Conservation (phyloP, 768 basidiomycete genomes). For the Hygrocybe punicea region DNA sequence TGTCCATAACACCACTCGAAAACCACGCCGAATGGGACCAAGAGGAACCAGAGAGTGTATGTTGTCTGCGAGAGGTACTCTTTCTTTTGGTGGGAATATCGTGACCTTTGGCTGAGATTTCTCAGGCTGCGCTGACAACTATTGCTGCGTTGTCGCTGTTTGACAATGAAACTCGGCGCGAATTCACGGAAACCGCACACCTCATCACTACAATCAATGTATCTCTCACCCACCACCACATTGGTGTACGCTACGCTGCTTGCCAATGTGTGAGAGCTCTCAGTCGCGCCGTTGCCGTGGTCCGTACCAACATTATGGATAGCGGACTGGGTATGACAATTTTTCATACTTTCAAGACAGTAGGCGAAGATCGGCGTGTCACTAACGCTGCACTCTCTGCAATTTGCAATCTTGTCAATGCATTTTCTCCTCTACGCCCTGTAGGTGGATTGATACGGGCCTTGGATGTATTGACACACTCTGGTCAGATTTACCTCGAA, state of each 20-base stretch:
- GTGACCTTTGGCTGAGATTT: background rate
- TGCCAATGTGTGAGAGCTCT: slow-evolving; percentile 84
- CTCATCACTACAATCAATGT: slow-evolving; percentile 48
- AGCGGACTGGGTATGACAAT: slow-evolving; percentile 72
- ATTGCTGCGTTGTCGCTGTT: slow-evolving; percentile 71
- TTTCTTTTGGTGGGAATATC: background rate
- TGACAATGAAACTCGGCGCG: slow-evolving; percentile 67
- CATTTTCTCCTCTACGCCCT: slow-evolving; percentile 75
- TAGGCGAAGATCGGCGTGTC: slow-evolving; percentile 67
- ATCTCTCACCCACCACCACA: slow-evolving; percentile 56
- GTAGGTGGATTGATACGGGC: slow-evolving; percentile 41
- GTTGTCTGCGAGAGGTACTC: slow-evolving; percentile 61
- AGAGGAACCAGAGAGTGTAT: slow-evolving; percentile 61
- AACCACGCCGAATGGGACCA: slow-evolving; percentile 53
- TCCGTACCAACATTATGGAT: slow-evolving; percentile 83
- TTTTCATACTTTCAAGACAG: slow-evolving; percentile 47
- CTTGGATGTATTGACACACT: slow-evolving; percentile 6
- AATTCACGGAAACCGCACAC: slow-evolving; percentile 56
- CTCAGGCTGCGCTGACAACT: slow-evolving; percentile 67
- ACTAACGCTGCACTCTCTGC: slow-evolving; percentile 66
- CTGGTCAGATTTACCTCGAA: slow-evolving; percentile 56
- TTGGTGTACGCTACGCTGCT: slow-evolving; percentile 80
- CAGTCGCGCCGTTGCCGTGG: slow-evolving; percentile 70
- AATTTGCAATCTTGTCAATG: slow-evolving; percentile 82
- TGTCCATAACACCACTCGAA: slow-evolving; percentile 51